These are phyloP conservation scores for Eucalyptus virginea DNA, from an alignment of 345 rosid genomes.

Conservation along the genomic window DNA sequence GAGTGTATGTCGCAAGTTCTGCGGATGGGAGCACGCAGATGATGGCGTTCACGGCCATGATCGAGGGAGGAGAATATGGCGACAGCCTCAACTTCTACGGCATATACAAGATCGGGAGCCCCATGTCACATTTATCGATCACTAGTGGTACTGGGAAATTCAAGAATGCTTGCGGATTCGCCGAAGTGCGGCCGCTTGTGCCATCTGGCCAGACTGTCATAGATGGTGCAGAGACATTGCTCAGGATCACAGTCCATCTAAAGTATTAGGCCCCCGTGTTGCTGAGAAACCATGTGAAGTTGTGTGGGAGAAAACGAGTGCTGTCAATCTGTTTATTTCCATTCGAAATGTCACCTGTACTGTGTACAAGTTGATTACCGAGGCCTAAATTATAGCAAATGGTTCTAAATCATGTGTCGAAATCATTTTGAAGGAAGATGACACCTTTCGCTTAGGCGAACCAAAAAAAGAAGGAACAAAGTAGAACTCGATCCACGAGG, in stretches of 20 bases:
- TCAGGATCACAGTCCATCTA: conserved; percentile 67
- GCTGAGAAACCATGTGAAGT: neutral
- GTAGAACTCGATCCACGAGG: neutral
- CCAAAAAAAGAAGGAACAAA: neutral
- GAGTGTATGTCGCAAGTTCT: conserved; percentile 83
- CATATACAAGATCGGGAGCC: conserved; percentile 58
- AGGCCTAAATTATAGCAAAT: neutral
- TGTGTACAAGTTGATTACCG: neutral
- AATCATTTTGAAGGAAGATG: neutral
- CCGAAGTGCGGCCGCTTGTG: conserved; percentile 55
- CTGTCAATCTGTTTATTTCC: neutral
- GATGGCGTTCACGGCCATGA: conserved; percentile 92
- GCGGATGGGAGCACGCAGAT: conserved; percentile 84
- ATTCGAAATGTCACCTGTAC: neutral
- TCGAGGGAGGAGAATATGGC: conserved; percentile 93
- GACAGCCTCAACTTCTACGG: conserved; percentile 91
- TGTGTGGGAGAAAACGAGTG: neutral
- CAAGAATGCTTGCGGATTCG: conserved; percentile 58
- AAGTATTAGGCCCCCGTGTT: conserved; percentile 9
- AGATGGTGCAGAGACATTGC: conserved; percentile 65
- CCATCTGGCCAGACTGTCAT: conserved; percentile 61
- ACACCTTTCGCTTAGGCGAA: neutral
- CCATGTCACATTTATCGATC: conserved; percentile 65
- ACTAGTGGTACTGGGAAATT: conserved; percentile 91
- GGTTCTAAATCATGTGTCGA: neutral